These are phyloP conservation scores for Nothophytophthora sp. DNA, from an alignment of 352 stramenopile species.

Conservation along the genomic window DNA sequence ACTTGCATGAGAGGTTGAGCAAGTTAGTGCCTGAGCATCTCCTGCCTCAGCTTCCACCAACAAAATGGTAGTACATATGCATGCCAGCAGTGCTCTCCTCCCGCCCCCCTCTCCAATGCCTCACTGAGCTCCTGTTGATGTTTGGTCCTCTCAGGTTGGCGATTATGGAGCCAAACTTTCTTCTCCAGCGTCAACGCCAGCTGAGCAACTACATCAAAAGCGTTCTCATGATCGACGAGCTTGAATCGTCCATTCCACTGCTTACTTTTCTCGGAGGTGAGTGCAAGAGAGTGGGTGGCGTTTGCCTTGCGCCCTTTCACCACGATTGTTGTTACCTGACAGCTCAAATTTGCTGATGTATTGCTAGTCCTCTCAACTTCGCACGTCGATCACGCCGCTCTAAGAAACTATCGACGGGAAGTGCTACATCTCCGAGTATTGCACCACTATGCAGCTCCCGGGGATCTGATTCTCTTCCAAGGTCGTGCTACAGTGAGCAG, in stretches of 20 bases:
- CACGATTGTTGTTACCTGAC: background rate
- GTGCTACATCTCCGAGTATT: conserved; percentile 68
- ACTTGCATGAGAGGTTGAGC: conserved; percentile 31
- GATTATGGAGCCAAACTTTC: conserved; percentile 36
- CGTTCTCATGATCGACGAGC: conserved; percentile 41
- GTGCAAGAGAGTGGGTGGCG: background rate
- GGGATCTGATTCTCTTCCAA: conserved; percentile 67
- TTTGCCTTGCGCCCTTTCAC: too few relatives aligned
- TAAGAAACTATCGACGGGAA: conserved; percentile 31
- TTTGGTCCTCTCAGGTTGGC: conserved; percentile 23
- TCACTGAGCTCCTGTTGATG: background rate
- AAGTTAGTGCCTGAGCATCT: background rate
- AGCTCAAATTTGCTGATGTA: background rate
- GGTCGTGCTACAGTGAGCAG: conserved; percentile 43
- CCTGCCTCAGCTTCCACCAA: conserved; percentile 38
- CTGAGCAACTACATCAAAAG: conserved; percentile 54
- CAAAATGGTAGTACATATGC: conserved; percentile 35
- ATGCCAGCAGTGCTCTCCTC: too few relatives aligned
- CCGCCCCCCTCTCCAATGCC: too few relatives aligned
- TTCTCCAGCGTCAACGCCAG: conserved; percentile 28
- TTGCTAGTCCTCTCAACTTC: conserved; percentile 29
- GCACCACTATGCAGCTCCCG: conserved; percentile 44
- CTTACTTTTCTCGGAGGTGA: conserved; percentile 65
- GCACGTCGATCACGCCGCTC: conserved; percentile 29
- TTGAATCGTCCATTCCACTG: conserved; percentile 38